Evolutionary conservation across 805 yeast genomes (phyloP).

Genomic region (Schizosaccharomyces osmophilus): DNA sequence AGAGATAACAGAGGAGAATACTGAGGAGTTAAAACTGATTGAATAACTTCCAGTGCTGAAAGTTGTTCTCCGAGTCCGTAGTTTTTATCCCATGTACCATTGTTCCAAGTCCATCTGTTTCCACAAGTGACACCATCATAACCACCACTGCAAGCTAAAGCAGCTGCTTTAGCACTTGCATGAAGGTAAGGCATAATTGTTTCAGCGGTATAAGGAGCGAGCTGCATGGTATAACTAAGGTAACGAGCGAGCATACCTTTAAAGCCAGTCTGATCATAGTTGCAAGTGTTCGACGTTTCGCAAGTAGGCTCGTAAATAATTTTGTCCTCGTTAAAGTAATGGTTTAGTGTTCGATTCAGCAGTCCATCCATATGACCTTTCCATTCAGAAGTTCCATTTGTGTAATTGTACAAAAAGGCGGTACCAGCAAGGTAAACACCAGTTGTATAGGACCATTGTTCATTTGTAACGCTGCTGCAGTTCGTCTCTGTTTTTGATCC

Average conservation of each 20-base stretch:
- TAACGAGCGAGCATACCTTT: constrained; percentile 45
- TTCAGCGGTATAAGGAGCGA: constrained; percentile 31
- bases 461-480: constrained; percentile 24
- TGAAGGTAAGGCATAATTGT: constrained; percentile 23
- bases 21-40: constrained; percentile 16
- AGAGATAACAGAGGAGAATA: not conserved
- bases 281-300: constrained; percentile 31
- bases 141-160: constrained; percentile 59
- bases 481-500: constrained; percentile 30
- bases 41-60: constrained; percentile 44
- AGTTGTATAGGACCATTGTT: constrained; percentile 54
- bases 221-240: constrained; percentile 34
- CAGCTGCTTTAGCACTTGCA: constrained; percentile 45
- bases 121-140: constrained; percentile 66
- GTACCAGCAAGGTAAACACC: constrained; percentile 45
- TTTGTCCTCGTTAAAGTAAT: constrained; percentile 24
- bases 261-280: constrained; percentile 53
- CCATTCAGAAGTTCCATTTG: constrained; percentile 32
- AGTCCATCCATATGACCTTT: constrained; percentile 25
- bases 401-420: constrained; percentile 42
- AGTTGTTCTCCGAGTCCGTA: constrained; percentile 75
- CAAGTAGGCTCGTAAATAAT: constrained; percentile 54
- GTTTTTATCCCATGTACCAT: constrained; percentile 32
- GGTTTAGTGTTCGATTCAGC: constrained; percentile 19
- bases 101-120: constrained; percentile 29